These are phyloP conservation scores for Dissoconium aciculare DNA, from an alignment of 2,329 filamentous ascomycete species.

Conservation along the genomic window DNA sequence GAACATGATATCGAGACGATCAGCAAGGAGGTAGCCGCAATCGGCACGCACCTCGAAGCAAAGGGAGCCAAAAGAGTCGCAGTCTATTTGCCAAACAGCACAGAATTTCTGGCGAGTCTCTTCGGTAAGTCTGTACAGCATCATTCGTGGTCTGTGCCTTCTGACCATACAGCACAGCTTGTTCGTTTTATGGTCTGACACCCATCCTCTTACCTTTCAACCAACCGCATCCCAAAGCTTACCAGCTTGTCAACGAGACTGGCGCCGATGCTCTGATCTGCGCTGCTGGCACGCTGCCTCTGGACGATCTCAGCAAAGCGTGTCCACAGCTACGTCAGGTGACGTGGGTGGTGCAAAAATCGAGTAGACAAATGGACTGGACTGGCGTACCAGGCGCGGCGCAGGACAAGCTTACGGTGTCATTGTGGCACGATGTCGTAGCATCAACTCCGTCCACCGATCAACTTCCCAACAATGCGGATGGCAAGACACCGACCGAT, in stretches of 20 bases:
- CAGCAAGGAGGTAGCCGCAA: constrained; percentile 71
- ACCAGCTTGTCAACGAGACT: constrained; percentile 56
- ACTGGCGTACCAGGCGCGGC: constrained; percentile 69
- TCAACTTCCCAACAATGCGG: constrained; percentile 45
- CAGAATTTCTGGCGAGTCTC: constrained; percentile 67
- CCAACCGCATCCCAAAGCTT: constrained; percentile 51
- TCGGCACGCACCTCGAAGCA: constrained; percentile 62
- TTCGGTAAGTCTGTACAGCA: constrained; percentile 41
- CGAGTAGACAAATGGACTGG: constrained; percentile 89
- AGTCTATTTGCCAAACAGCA: constrained; percentile 81
- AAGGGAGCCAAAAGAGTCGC: constrained; percentile 60
- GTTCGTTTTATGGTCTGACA: constrained; percentile 75
- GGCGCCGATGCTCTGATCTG: constrained; percentile 71
- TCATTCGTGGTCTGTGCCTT: constrained; percentile 1
- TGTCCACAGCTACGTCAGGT: constrained; percentile 61
- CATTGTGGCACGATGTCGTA: constrained; percentile 86
- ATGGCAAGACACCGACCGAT: constrained; percentile 34
- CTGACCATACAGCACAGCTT: constrained; percentile 38
- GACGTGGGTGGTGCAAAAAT: constrained; percentile 85
- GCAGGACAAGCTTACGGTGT: constrained; percentile 59
- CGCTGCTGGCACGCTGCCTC: constrained; percentile 71
- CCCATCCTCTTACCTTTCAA: constrained; percentile 77
- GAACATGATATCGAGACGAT: constrained; percentile 59
- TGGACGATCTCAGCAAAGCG: constrained; percentile 53
- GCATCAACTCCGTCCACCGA: constrained; percentile 44